These are phyloP conservation scores for Bryoglossum gracile DNA, from an alignment of 495 filamentous ascomycete genomes.

Conservation along the genomic window DNA sequence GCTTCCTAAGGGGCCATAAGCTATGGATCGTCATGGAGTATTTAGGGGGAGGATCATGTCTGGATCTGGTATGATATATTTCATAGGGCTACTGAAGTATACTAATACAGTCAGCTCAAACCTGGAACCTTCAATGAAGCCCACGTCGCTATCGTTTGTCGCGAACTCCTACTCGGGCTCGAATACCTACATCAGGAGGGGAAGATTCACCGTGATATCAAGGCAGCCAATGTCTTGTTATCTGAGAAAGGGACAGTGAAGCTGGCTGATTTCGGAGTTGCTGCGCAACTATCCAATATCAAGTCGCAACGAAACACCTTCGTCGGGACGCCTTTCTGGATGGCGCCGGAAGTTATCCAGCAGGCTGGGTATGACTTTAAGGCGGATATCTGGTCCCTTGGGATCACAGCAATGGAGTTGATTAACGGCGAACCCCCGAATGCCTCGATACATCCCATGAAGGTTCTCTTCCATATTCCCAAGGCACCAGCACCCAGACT, in stretches of 20 bases:
- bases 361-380: constrained; percentile 96
- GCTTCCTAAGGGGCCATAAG: constrained; percentile 89
- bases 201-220: constrained; percentile 96
- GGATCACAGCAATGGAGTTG: constrained; percentile 93
- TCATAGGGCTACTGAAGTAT: neutral
- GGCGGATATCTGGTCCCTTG: constrained; percentile 96
- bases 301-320: constrained; percentile 98
- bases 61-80: constrained; percentile 63
- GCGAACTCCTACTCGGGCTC: constrained; percentile 80
- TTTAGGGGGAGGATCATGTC: constrained; percentile 84
- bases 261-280: constrained; percentile 95
- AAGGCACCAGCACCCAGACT: constrained; percentile 81
- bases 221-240: constrained; percentile 88
- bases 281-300: constrained; percentile 92
- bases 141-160: constrained; percentile 91
- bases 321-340: constrained; percentile 99
- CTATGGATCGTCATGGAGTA: constrained; percentile 99
- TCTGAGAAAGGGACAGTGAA: constrained; percentile 89
- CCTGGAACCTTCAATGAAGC: constrained; percentile 83
- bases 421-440: constrained; percentile 89
- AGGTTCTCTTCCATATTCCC: constrained; percentile 94
- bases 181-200: constrained; percentile 93
- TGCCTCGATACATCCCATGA: constrained; percentile 92
- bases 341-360: constrained; percentile 98
- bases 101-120: constrained; percentile 59